Evolutionary conservation across 352 stramenopile species (phyloP).

Genomic region (Globisporangium viniferum): DNA sequence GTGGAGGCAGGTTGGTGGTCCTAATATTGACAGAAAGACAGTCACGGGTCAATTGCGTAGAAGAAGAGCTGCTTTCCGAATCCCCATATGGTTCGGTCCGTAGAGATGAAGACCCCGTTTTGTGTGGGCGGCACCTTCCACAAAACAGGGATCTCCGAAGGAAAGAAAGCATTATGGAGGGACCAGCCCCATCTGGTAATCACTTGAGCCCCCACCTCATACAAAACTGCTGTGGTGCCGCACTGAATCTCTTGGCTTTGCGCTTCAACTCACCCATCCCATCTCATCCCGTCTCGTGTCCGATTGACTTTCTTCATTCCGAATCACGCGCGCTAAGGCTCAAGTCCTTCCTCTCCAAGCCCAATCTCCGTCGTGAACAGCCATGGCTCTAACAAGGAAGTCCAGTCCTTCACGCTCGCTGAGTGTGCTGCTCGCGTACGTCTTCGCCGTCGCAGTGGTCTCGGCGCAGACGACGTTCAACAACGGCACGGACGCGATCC

Average conservation of each 20-base stretch:
- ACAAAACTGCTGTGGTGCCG: no score
- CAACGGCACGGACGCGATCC: not conserved
- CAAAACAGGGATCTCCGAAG: no score
- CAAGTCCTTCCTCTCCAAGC: not conserved
- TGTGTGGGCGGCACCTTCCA: not conserved
- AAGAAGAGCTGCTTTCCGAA: not conserved
- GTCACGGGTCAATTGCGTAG: not conserved
- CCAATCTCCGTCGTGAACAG: no score
- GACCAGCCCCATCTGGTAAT: not conserved
- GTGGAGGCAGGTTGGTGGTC: no score
- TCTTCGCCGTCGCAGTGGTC: not conserved
- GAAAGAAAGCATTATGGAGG: not conserved
- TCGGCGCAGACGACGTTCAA: not conserved
- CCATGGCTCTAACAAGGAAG: not conserved
- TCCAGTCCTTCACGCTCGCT: not conserved
- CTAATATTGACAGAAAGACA: not conserved
- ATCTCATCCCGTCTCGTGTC: not conserved
- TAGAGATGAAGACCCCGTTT: not conserved
- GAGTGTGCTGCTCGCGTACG: not conserved
- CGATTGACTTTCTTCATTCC: constrained; percentile 1
- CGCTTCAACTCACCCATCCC: no score
- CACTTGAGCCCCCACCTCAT: not conserved
- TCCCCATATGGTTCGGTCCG: not conserved
- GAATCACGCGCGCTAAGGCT: not conserved
- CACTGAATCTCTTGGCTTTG: no score